Percentiles rank a stretch among this genome's conserved stretches.
phyloP scores from a whole-genome alignment of 306 rosid species.

The Rubus idaeus region DNA sequence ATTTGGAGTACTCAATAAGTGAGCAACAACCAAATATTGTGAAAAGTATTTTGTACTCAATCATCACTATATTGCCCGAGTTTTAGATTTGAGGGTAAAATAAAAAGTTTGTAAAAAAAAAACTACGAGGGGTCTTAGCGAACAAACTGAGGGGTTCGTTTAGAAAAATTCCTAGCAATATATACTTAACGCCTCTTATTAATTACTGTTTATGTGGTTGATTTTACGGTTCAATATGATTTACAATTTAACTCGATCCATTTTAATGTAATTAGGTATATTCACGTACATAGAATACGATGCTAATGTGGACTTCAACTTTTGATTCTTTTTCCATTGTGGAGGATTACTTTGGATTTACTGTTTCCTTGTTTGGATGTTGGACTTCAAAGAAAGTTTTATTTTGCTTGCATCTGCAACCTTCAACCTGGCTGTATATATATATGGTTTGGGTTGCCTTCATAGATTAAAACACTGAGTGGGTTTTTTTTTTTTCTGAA shows the following conservation, averaged over 20 bases:
- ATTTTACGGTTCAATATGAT: too few species aligned
- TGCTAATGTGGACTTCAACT: not conserved
- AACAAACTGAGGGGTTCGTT: too few species aligned
- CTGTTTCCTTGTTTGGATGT: slow-evolving; percentile 8
- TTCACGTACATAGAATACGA: not conserved
- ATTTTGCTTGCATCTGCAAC: not conserved
- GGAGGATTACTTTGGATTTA: slow-evolving; percentile 2
- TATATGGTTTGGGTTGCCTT: not conserved
- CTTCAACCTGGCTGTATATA: not conserved
- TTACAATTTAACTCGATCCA: not conserved
- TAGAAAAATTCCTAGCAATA: too few species aligned
- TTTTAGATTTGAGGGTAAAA: too few species aligned
- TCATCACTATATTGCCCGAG: too few species aligned
- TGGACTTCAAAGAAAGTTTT: not conserved
- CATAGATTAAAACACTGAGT: not conserved
- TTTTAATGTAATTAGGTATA: not conserved
- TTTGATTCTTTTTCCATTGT: not conserved
- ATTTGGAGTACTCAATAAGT: too few species aligned
- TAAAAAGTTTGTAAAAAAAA: too few species aligned
- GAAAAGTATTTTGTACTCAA: too few species aligned
- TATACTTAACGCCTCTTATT: too few species aligned
- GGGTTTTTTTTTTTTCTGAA: slow-evolving; percentile 3
- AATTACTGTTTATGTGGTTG: too few species aligned
- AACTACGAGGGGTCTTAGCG: too few species aligned
- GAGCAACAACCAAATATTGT: too few species aligned